These are phyloP conservation scores for Ceriops zippeliana DNA, from an alignment of 345 rosid genomes.

Conservation along the genomic window DNA sequence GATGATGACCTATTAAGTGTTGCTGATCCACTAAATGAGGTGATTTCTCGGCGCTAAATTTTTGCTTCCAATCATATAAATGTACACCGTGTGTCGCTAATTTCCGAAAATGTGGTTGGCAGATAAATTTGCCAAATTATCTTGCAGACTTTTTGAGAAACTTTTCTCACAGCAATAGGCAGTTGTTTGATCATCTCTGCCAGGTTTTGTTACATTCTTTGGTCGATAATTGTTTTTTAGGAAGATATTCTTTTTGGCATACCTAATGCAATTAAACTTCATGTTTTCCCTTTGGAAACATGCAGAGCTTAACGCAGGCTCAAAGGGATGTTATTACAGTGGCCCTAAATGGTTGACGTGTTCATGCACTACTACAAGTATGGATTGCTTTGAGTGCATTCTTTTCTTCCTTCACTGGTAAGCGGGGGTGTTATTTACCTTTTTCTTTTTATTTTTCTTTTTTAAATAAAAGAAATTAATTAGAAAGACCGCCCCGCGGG, in stretches of 20 bases:
- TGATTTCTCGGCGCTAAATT: constrained; percentile 13
- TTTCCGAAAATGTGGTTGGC: constrained; percentile 20
- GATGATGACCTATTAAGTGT: constrained; percentile 46
- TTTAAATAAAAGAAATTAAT: too few relatives aligned
- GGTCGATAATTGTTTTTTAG: too few relatives aligned
- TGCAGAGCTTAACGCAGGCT: constrained; percentile 50
- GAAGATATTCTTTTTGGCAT: too few relatives aligned
- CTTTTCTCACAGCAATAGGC: constrained; percentile 47
- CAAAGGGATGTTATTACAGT: constrained; percentile 52
- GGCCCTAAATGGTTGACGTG: constrained; percentile 31
- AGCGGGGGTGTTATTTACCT: too few relatives aligned
- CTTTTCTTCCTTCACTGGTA: background rate
- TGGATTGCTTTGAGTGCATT: background rate
- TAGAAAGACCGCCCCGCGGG: too few relatives aligned
- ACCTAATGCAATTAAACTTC: background rate
- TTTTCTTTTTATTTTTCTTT: too few relatives aligned
- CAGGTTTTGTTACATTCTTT: constrained; percentile 38
- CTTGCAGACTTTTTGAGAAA: constrained; percentile 57
- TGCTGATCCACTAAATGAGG: constrained; percentile 78
- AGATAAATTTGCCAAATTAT: constrained; percentile 74
- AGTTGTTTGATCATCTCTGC: constrained; percentile 57
- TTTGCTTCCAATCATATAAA: background rate
- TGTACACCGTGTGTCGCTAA: background rate
- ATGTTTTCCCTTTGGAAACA: constrained; percentile 10
- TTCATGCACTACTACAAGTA: background rate